Base-by-base conservation (phyloP, 2,329 filamentous ascomycete species). In the Aspergillus transmontanensis region DNA sequence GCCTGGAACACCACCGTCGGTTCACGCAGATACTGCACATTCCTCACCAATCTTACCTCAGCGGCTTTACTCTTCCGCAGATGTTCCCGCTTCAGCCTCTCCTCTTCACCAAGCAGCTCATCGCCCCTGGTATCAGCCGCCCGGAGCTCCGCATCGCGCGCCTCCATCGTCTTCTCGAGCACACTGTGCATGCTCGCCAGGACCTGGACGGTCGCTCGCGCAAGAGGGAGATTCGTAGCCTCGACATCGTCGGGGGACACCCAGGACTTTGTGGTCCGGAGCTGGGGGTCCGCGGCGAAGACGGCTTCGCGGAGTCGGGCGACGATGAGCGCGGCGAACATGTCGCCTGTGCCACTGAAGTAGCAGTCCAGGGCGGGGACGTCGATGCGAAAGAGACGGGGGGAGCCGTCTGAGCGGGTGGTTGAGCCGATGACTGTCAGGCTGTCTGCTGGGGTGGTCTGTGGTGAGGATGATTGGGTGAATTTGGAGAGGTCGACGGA, bases 311-410 rank as follows among this genome's bases (percentile, higher is more conserved):
- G 89, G 73, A 99, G 88, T 34, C 94, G 89, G 46, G 92, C 92
- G 1, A 97, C 88, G 74, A 93, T 93, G 53, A 99, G 84, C 9
- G 94, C 94, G 34, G 93, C 94, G 75, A 99, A 98, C 94, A 99
- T 97, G 81, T 99, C 95, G 54, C 95, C 95, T 0, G 96, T 98
- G 46, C 95, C 95, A 71, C 91, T 93, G 80, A 98, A 99, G 83
- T 95, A 97, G 79, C 93, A 92, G 74, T 97, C 91, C 64, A 97
- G 89, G 32, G 90, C 87, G 0, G 94, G 93, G 61, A 97, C 92
- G 61, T 91, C 88, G 72, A 98, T 89, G 72, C 90, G 89, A 83
- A 98, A 99, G 58, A 94, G 85, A n/a, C 95, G 89, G 0, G 94
- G 88, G 48, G 83, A 83, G 67, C 87, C 86, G 59, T 84, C 80